Conservation (phyloP, 2,329 filamentous ascomycete genomes). For the Biscogniauxia mediterranea region DNA sequence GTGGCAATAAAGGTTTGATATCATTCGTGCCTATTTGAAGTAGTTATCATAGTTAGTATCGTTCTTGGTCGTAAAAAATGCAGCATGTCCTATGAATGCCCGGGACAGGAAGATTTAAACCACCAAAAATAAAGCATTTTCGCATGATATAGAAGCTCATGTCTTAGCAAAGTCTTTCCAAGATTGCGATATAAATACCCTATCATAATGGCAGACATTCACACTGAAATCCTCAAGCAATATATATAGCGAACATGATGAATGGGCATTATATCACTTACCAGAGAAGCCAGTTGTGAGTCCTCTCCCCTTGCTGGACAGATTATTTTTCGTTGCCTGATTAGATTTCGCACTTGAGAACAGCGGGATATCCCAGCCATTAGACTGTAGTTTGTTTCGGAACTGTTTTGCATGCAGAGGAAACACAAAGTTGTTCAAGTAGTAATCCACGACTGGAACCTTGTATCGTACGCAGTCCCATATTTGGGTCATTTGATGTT, state of each 20-base stretch:
- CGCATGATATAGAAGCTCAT: neutral
- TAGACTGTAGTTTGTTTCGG: constrained; percentile 59
- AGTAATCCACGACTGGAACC: constrained; percentile 56
- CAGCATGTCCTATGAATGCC: neutral
- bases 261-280: neutral
- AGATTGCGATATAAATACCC: neutral
- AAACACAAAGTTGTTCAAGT: constrained; percentile 63
- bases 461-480: constrained; percentile 50
- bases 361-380: constrained; percentile 65
- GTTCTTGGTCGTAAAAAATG: neutral
- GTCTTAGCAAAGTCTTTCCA: neutral
- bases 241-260: neutral
- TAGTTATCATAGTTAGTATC: neutral
- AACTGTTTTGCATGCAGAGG: constrained; percentile 65
- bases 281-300: constrained; percentile 68
- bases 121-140: neutral
- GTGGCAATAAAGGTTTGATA: constrained; percentile 55
- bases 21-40: constrained; percentile 55
- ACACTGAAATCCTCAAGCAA: neutral
- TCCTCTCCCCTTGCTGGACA: constrained; percentile 19
- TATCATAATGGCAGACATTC: neutral
- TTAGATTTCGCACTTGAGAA: constrained; percentile 27
- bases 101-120: neutral
- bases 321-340: constrained; percentile 1
- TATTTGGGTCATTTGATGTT: constrained; percentile 46